phyloP scores from a whole-genome alignment of 2,329 filamentous ascomycete species.

The Magnaporthales sp. region DNA sequence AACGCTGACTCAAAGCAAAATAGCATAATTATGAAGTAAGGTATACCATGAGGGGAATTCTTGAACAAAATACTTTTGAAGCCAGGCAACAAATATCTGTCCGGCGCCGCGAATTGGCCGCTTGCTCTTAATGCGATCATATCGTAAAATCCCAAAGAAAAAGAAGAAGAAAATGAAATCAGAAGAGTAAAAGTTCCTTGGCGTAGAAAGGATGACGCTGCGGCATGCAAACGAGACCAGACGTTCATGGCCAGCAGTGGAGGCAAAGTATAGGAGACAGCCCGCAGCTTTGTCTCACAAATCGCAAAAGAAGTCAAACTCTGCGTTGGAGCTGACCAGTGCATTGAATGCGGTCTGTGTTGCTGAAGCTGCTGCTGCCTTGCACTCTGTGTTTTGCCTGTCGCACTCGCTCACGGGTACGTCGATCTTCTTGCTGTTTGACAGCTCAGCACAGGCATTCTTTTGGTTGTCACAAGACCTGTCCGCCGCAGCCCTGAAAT shows the following conservation, averaged over 20 bases:
- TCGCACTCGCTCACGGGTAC: conserved; percentile 36
- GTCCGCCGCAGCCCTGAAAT: conserved; percentile 31
- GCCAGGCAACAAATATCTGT: not conserved
- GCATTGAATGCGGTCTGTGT: conserved; percentile 21
- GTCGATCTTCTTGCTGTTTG: conserved; percentile 24
- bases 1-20: not conserved
- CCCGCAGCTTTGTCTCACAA: conserved; percentile 13
- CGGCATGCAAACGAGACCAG: not conserved
- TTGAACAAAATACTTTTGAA: not conserved
- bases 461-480: conserved; percentile 40
- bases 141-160: not conserved
- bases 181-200: not conserved
- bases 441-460: conserved; percentile 34
- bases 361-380: conserved; percentile 19
- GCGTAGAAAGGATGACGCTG: not conserved
- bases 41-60: not conserved
- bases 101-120: not conserved
- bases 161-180: not conserved
- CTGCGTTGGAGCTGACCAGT: conserved; percentile 28
- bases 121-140: not conserved
- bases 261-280: not conserved
- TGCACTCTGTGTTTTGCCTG: conserved; percentile 33
- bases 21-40: not conserved
- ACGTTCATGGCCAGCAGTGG: not conserved
- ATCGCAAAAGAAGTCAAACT: conserved; percentile 40